Evolutionary conservation across 805 yeast genomes (phyloP), one percentile per base, ranked within the genome.

Genomic region (Phaffomyces thermotolerans): DNA sequence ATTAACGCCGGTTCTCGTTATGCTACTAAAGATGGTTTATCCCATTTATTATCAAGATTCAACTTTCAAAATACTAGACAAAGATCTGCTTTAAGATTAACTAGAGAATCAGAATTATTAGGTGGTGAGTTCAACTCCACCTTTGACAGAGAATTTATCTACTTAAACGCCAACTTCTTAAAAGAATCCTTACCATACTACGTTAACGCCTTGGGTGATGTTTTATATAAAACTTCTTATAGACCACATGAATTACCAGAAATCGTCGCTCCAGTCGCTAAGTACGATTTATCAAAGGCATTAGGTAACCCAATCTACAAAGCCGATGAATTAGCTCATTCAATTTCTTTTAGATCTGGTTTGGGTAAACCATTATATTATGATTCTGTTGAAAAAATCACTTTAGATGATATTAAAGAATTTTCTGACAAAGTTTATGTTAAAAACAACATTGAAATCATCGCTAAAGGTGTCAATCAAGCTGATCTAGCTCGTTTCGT

Each of bases 51-150:
- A 59, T 78, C 91, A 59, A 78, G 88, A 66, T 89, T 79, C 66
- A 83, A 82, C 58, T 93, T 84, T 73, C 78, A 84, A 63, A 82
- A 84, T 75, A 88, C 96, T 45, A 73, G 73, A 49, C 65, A 78
- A 56, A 87, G 88, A 66, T 84, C 96, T 17, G 96, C 93, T 22
- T 75, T 93, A 63, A 85, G 98, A 72, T 74, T 90, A 60, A 84
- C 89, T 61, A 85, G 99, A 69, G 99, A 93, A 71, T 71, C 90
- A 41, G 99, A 91, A 72, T 78, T 93, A 52, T 74, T 91, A 52
- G 98, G 99, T 54, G 98, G 96, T 63, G 68, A 67, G 48, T 77
- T 88, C 66, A 61, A 75, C 40, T 72, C 95, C 37, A 58, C 62
- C 45, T 81, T 88, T 56, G 79, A 85, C 65, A 84, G 96, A 73